phyloP scores from a whole-genome alignment of 495 filamentous ascomycete species.

The Hypoxylon lienhwacheense region DNA sequence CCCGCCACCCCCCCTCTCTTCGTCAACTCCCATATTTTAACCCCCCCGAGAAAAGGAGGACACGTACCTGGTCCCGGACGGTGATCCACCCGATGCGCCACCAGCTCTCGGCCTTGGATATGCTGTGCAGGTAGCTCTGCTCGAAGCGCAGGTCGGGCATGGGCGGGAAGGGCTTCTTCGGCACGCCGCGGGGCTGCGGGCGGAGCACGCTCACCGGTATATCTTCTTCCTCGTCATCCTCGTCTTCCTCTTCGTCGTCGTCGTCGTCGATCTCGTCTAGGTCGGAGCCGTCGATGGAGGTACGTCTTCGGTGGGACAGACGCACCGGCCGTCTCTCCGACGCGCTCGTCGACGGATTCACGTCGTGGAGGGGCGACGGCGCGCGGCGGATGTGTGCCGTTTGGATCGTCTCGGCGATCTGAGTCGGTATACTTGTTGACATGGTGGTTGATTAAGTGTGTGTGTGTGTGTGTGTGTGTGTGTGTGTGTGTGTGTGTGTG shows the following conservation, averaged over 20 bases:
- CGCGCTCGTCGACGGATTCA: constrained; percentile 76
- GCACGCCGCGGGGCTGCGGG: constrained; percentile 46
- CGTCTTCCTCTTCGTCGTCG: constrained; percentile 30
- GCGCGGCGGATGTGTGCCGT: constrained; percentile 70
- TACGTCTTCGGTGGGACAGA: constrained; percentile 13
- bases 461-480: not conserved
- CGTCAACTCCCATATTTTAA: not conserved
- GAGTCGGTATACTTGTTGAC: constrained; percentile 52
- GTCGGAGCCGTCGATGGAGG: constrained; percentile 26
- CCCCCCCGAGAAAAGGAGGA: not conserved
- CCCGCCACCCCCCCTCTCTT: not conserved
- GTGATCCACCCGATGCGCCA: constrained; percentile 82
- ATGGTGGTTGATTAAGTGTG: constrained; percentile 23
- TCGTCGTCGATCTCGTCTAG: constrained; percentile 21
- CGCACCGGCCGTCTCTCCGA: constrained; percentile 56
- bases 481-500: not conserved
- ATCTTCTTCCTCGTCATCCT: constrained; percentile 50
- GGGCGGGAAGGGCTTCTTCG: constrained; percentile 62
- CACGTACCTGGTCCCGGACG: constrained; percentile 75
- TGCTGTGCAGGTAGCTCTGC: constrained; percentile 90
- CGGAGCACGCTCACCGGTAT: constrained; percentile 61
- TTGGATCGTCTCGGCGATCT: constrained; percentile 76
- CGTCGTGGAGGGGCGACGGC: constrained; percentile 71
- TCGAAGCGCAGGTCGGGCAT: constrained; percentile 94
- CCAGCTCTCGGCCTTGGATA: constrained; percentile 74